Evolutionary conservation across 208 protist species (phyloP), one percentile per base, ranked within the genome.

Genomic region (Wallacemonas rigidus): DNA sequence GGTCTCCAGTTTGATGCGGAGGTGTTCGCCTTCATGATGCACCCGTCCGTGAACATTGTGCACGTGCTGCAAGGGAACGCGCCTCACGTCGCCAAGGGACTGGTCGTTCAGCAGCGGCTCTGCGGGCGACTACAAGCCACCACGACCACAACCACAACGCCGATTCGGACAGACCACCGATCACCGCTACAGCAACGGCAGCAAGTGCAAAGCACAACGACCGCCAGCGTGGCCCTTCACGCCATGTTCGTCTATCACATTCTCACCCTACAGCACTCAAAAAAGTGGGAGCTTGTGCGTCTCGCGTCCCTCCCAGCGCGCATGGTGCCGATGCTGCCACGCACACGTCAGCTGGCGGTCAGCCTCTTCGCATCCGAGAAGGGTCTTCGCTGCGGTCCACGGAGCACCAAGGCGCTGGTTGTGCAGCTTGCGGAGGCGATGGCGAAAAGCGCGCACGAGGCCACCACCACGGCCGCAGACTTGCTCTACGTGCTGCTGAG

Each of bases 211-310:
- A 60, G 80, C 64, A 64, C 40, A 3, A 57, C 35, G 0, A 75
- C 75, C 1, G 56, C 71, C 14, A 53, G 81, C 1, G 74, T 91
- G 4, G 92, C 82, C 6, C 73, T 89, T 36, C 92, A 97, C 74
- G 89, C 90, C 67, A 89, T 94, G 81, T 93, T 95, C 61, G 83
- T 92, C 12, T 86, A 94, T 55, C 88, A 91, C 80, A 74, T 83
- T 14, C 65, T 97, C 38, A 95, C 92, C 12, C 75, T 94, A 56
- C 84, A 79, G 41, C 90, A 92, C 74, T 78, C 78, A 41, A 48
- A 71, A 44, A 95, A 95, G 71, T 97, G 92, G 92, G 88, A 94
- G 62, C 78, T 93, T 44, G 55, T 97, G 51, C 77, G 83, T 11
- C 11, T 35, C 0, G 87, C 82, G 2, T 71, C 72, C 1, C 72